Evolutionary conservation across 495 filamentous ascomycete species (phyloP).

Genomic region (Hamigera avellanea): DNA sequence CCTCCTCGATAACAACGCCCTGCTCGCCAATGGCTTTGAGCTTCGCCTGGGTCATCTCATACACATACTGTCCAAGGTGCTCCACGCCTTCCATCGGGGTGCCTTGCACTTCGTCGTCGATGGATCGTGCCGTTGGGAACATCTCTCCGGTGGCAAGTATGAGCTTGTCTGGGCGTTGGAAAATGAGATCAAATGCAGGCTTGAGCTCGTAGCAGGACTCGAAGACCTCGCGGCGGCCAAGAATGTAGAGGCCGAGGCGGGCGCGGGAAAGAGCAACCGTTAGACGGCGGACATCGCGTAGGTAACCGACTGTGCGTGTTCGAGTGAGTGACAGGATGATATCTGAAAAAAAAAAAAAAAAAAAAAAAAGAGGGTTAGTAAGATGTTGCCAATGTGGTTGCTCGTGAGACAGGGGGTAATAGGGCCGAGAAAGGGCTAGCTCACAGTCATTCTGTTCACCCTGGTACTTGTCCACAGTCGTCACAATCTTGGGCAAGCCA

Average conservation of each 20-base stretch:
- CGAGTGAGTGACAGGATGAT: constrained; percentile 86
- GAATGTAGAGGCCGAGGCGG: constrained; percentile 82
- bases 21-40: constrained; percentile 48
- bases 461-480: constrained; percentile 97
- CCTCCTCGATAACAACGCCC: constrained; percentile 20
- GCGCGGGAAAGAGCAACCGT: constrained; percentile 96
- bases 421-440: constrained; percentile 23
- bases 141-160: constrained; percentile 74
- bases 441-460: constrained; percentile 98
- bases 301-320: constrained; percentile 81
- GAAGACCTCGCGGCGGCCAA: constrained; percentile 83
- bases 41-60: constrained; percentile 87
- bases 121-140: constrained; percentile 55
- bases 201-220: constrained; percentile 79
- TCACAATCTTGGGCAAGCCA: constrained; percentile 80
- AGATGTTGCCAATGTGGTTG: no score
- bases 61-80: constrained; percentile 94
- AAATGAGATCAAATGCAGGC: constrained; percentile 69
- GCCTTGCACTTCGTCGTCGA: constrained; percentile 46
- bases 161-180: constrained; percentile 63
- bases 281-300: constrained; percentile 85
- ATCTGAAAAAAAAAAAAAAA: constrained; percentile 40
- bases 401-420: constrained; percentile 1
- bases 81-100: constrained; percentile 79
- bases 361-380: no score